Percentiles rank a stretch among this genome's conserved stretches.
These are phyloP conservation scores for Pyrenophora seminiperda DNA, from an alignment of 2,329 filamentous ascomycete genomes.

Conservation along the genomic window DNA sequence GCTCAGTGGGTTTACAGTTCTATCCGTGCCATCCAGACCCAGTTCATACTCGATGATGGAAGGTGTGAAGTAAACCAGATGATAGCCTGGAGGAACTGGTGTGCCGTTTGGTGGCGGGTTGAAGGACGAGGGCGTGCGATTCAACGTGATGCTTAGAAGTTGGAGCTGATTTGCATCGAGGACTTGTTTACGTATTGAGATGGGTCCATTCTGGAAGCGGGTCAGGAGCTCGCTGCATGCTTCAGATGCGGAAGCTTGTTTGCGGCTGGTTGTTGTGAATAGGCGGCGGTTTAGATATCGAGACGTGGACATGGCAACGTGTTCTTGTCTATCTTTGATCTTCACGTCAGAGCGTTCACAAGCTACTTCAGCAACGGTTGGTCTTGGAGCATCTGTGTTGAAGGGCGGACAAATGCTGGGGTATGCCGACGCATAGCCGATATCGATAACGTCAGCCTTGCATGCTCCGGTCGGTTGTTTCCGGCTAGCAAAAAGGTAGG, in stretches of 20 bases:
- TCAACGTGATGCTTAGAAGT: constrained; percentile 37
- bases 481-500: neutral
- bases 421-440: constrained; percentile 25
- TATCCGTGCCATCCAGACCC: constrained; percentile 82
- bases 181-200: constrained; percentile 39
- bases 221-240: constrained; percentile 40
- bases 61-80: constrained; percentile 87
- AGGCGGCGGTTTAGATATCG: constrained; percentile 25
- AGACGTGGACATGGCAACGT: constrained; percentile 16
- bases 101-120: constrained; percentile 30
- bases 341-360: neutral
- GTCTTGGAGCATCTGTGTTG: neutral
- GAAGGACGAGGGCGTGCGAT: constrained; percentile 29
- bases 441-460: constrained; percentile 18
- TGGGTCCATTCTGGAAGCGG: constrained; percentile 35
- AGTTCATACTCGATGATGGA: constrained; percentile 67
- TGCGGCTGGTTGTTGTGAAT: constrained; percentile 22
- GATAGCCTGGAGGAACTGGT: constrained; percentile 70
- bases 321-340: too few species aligned
- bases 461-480: neutral
- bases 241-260: constrained; percentile 33
- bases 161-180: constrained; percentile 44
- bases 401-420: neutral
- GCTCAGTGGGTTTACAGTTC: constrained; percentile 72
- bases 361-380: neutral